Evolutionary conservation across 2,329 filamentous ascomycete genomes (phyloP).

Genomic region (Aspergillus floridensis): DNA sequence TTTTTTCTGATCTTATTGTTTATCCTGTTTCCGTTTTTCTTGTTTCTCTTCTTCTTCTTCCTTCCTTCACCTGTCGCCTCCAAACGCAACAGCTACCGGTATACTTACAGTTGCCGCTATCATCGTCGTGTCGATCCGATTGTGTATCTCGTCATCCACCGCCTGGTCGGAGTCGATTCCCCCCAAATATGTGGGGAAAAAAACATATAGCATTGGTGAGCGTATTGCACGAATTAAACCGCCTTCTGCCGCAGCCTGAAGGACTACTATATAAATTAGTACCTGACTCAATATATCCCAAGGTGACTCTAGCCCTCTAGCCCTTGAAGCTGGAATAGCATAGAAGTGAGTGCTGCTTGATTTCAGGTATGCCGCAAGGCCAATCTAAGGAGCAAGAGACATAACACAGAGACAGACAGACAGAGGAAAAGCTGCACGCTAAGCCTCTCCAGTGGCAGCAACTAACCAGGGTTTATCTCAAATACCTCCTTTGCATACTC

Average conservation of each 20-base stretch:
- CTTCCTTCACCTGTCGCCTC: background rate
- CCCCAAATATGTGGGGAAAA: background rate
- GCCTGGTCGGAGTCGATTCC: background rate
- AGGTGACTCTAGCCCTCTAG: background rate
- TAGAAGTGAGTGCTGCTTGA: background rate
- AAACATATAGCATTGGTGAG: background rate
- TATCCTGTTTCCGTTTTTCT: background rate
- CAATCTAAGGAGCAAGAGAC: slow-evolving; percentile 15
- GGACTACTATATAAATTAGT: background rate
- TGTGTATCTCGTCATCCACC: background rate
- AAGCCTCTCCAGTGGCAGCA: slow-evolving; percentile 2
- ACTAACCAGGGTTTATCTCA: slow-evolving; percentile 34
- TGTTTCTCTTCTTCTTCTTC: background rate
- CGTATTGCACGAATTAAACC: too few relatives aligned
- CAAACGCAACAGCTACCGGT: background rate
- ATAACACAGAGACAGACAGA: background rate
- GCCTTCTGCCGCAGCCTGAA: too few relatives aligned
- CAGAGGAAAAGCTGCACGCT: slow-evolving; percentile 11
- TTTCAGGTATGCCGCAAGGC: slow-evolving; percentile 23
- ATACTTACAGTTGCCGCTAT: background rate
- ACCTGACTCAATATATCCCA: background rate
- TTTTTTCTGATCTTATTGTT: too few relatives aligned
- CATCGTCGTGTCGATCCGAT: background rate
- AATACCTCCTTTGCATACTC: slow-evolving; percentile 25
- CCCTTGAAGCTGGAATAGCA: background rate